These are phyloP conservation scores for Ceratopteris richardii DNA, from an alignment of 75 land plant species.

Conservation along the genomic window DNA sequence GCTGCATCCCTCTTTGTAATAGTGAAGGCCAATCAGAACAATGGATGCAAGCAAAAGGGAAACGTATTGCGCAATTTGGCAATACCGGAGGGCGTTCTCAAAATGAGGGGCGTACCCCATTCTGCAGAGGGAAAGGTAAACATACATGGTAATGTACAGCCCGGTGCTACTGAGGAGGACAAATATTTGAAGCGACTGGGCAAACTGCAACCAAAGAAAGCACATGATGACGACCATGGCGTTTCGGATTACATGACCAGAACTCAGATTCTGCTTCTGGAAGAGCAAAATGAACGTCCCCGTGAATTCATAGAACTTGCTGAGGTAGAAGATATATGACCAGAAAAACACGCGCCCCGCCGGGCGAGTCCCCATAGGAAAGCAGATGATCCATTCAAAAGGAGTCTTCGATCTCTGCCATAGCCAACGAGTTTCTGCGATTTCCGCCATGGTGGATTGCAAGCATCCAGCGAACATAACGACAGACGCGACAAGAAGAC, in stretches of 20 bases:
- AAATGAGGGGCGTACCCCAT: slow-evolving; percentile 40
- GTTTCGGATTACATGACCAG: slow-evolving; percentile 34
- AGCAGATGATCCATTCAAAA: slow-evolving; percentile 62
- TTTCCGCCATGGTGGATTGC: slow-evolving; percentile 50
- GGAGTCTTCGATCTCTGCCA: slow-evolving; percentile 40
- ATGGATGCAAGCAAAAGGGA: slow-evolving; percentile 42
- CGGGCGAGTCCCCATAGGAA: slow-evolving; percentile 71
- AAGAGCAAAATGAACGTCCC: slow-evolving; percentile 39
- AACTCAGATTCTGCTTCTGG: slow-evolving; percentile 28
- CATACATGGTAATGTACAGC: slow-evolving; percentile 37
- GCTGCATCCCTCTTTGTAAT: slow-evolving; percentile 57
- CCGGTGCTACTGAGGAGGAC: slow-evolving; percentile 45
- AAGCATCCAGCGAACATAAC: slow-evolving; percentile 43
- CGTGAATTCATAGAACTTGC: slow-evolving; percentile 51
- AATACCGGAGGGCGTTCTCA: slow-evolving; percentile 34
- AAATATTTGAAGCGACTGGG: slow-evolving; percentile 65
- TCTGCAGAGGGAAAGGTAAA: slow-evolving; percentile 48
- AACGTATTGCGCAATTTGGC: slow-evolving; percentile 33
- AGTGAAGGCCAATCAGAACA: slow-evolving; percentile 46
- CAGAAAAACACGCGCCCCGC: slow-evolving; percentile 81
- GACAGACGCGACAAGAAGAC: slow-evolving; percentile 40
- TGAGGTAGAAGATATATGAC: slow-evolving; percentile 72
- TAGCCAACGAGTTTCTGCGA: slow-evolving; percentile 68
- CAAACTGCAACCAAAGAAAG: slow-evolving; percentile 79
- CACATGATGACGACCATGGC: slow-evolving; percentile 35